These are phyloP conservation scores for Roridomyces roridus DNA, from an alignment of 768 basidiomycete species.

Conservation along the genomic window DNA sequence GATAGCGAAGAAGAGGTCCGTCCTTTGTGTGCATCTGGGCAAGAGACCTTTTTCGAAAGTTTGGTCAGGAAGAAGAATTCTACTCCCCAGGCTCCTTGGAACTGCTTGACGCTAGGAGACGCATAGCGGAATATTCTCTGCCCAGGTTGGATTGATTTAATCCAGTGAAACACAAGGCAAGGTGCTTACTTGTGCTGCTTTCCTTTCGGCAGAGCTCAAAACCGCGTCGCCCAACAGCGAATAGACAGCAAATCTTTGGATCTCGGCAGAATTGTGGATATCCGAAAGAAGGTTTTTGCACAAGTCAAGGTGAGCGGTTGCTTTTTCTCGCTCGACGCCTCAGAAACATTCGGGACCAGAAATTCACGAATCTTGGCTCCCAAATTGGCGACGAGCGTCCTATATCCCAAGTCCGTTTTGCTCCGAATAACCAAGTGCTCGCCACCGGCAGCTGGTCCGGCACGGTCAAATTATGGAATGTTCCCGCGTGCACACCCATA, in stretches of 20 bases:
- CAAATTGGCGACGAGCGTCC: conserved; percentile 98
- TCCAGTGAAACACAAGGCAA: conserved; percentile 58
- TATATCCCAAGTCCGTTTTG: conserved; percentile 91
- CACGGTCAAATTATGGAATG: conserved; percentile 92
- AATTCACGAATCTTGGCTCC: conserved; percentile 91
- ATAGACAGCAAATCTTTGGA: conserved; percentile 83
- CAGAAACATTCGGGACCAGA: conserved; percentile 58
- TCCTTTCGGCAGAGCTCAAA: conserved; percentile 85
- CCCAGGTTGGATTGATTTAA: conserved; percentile 85
- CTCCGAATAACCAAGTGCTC: conserved; percentile 87
- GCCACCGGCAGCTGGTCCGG: conserved; percentile 98
- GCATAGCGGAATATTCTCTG: conserved; percentile 92
- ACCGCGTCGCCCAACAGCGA: conserved; percentile 91
- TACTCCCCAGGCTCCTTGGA: conserved; percentile 91
- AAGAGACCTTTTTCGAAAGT: conserved; percentile 4
- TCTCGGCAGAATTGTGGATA: conserved; percentile 87
- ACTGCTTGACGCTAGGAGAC: conserved; percentile 83
- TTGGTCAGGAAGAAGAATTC: conserved; percentile 86
- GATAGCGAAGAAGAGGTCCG: conserved; percentile 80
- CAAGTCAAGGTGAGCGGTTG: conserved; percentile 79
- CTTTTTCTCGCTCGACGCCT: not conserved
- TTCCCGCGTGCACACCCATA: conserved; percentile 86
- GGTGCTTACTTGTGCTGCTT: conserved; percentile 72
- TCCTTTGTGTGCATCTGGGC: conserved; percentile 1
- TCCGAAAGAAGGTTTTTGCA: conserved; percentile 87